phyloP scores from a whole-genome alignment of 2,329 filamentous ascomycete genomes.

The Clarireedia sp. region DNA sequence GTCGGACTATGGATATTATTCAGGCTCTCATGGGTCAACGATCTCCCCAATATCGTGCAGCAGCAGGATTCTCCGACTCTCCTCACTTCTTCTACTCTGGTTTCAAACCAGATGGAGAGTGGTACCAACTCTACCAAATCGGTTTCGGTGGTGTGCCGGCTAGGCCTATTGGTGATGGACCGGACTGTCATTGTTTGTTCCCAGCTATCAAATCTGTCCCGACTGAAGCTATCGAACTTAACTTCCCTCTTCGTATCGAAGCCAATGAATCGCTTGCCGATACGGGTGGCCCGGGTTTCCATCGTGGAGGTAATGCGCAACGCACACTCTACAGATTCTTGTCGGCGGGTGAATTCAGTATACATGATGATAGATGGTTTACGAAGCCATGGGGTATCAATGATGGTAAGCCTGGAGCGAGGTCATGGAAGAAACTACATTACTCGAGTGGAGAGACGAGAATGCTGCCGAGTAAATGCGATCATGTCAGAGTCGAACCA shows the following conservation, averaged over 20 bases:
- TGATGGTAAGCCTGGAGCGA: neutral
- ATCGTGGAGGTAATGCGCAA: conserved; percentile 2
- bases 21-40: conserved; percentile 4
- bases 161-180: conserved; percentile 2
- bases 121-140: conserved; percentile 4
- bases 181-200: conserved; percentile 3
- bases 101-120: conserved; percentile 2
- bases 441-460: neutral
- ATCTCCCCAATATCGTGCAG: neutral
- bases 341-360: neutral
- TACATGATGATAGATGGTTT: conserved; percentile 7
- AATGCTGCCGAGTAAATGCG: conserved; percentile 3
- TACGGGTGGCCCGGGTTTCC: conserved; percentile 1
- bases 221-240: conserved; percentile 3
- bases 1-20: neutral
- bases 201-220: conserved; percentile 1
- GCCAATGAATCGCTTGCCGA: conserved; percentile 6
- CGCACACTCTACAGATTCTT: neutral
- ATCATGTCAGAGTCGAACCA: neutral
- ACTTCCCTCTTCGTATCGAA: conserved; percentile 3
- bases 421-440: conserved; percentile 2
- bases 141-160: conserved; percentile 1
- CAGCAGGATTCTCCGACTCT: conserved; percentile 3
- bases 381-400: conserved; percentile 3
- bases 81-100: conserved; percentile 1